Conservation (phyloP, 768 basidiomycete species). For the Boletales sp. region DNA sequence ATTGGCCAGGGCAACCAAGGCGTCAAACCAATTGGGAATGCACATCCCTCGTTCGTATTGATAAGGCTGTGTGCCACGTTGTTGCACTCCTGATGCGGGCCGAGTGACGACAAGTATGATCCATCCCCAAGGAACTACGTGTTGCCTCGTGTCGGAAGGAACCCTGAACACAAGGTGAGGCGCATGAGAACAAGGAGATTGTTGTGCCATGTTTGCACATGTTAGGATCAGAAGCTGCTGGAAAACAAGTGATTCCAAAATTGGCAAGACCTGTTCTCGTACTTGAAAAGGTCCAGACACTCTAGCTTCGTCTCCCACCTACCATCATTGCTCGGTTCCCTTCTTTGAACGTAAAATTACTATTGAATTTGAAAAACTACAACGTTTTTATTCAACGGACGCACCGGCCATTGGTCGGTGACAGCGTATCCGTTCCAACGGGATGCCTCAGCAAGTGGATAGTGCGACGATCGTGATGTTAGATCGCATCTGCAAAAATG, state of each 20-base stretch:
- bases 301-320: not conserved
- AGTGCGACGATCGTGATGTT: slow-evolving; percentile 44
- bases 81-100: slow-evolving; percentile 12
- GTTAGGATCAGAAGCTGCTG: slow-evolving; percentile 27
- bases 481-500: slow-evolving; percentile 34
- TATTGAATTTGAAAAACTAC: not conserved
- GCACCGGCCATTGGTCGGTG: too few species aligned
- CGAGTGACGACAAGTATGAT: slow-evolving; percentile 8
- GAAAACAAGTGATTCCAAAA: slow-evolving; percentile 20
- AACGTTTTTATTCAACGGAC: too few species aligned
- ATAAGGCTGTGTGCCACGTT: slow-evolving; percentile 18
- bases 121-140: not conserved
- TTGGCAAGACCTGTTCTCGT: slow-evolving; percentile 2
- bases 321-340: not conserved
- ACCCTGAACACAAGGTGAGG: too few species aligned
- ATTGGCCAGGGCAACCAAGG: not conserved
- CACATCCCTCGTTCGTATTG: not conserved
- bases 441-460: slow-evolving; percentile 50
- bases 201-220: slow-evolving; percentile 20
- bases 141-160: too few species aligned
- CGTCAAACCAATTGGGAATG: not conserved
- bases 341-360: not conserved
- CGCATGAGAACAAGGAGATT: not conserved
- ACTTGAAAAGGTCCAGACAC: slow-evolving; percentile 1
- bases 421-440: not conserved